phyloP scores from a whole-genome alignment of 208 protist genomes.

The Phytomonas serpens region DNA sequence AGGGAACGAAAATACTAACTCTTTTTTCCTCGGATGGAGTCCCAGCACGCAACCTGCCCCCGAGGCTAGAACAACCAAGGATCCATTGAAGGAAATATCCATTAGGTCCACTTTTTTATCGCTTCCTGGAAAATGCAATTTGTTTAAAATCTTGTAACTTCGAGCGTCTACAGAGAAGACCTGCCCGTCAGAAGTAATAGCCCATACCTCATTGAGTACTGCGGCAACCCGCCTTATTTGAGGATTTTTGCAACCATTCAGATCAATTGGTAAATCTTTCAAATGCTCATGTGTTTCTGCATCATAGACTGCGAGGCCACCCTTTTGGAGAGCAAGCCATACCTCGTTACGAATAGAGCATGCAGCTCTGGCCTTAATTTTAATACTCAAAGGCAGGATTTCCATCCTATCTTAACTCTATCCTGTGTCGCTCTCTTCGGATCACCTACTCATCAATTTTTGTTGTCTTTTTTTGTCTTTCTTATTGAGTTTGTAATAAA shows the following conservation, averaged over 20 bases:
- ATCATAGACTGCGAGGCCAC: constrained; percentile 42
- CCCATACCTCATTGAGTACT: constrained; percentile 63
- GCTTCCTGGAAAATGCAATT: constrained; percentile 22
- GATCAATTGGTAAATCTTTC: constrained; percentile 17
- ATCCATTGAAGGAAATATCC: constrained; percentile 47
- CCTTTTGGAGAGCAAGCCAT: constrained; percentile 55
- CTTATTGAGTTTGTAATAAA: neutral
- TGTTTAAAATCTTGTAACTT: constrained; percentile 12
- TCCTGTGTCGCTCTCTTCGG: neutral
- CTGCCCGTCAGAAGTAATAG: constrained; percentile 26
- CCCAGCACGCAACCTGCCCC: constrained; percentile 38
- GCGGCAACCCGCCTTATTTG: constrained; percentile 28
- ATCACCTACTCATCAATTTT: neutral
- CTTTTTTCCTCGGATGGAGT: constrained; percentile 32
- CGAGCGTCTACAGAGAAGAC: constrained; percentile 34
- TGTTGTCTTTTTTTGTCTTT: neutral
- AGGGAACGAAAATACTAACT: constrained; percentile 26
- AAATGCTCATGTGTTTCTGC: constrained; percentile 17
- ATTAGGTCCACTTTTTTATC: constrained; percentile 35
- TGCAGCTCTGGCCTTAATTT: constrained; percentile 32
- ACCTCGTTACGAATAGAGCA: constrained; percentile 54
- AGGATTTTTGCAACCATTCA: constrained; percentile 12
- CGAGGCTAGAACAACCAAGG: constrained; percentile 32
- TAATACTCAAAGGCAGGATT: constrained; percentile 9
- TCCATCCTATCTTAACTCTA: constrained; percentile 13